Evolutionary conservation across 257 asterid genomes (phyloP).

Genomic region (Lantana camara): DNA sequence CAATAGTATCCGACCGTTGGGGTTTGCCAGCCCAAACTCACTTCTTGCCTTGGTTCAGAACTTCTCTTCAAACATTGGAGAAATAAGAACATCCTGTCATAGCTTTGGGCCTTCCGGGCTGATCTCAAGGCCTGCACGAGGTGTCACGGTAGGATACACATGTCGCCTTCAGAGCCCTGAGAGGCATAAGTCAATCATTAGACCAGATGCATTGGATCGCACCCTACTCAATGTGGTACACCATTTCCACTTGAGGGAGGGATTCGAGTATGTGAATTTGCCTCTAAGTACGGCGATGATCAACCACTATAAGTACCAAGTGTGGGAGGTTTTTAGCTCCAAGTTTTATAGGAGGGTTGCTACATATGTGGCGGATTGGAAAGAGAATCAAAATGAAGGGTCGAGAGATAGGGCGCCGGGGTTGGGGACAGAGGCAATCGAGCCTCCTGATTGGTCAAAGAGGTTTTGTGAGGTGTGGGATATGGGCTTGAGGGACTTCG

Average conservation of each 20-base stretch:
- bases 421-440: constrained; percentile 92
- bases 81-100: constrained; percentile 82
- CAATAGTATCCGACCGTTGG: constrained; percentile 31
- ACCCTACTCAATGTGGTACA: constrained; percentile 93
- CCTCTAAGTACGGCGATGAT: constrained; percentile 66
- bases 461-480: constrained; percentile 97
- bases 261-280: constrained; percentile 62
- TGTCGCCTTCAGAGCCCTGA: constrained; percentile 93
- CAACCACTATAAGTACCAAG: constrained; percentile 94
- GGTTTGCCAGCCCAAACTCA: constrained; percentile 49
- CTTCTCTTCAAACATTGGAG: constrained; percentile 60
- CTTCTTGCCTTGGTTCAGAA: constrained; percentile 61
- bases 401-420: constrained; percentile 98
- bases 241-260: constrained; percentile 75
- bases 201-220: constrained; percentile 76
- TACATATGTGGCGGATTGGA: constrained; percentile 93
- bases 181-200: constrained; percentile 90
- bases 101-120: constrained; percentile 95
- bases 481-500: constrained; percentile 78
- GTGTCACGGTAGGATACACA: constrained; percentile 87
- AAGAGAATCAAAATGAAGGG: constrained; percentile 85
- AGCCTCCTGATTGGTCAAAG: constrained; percentile 83
- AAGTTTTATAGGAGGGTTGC: constrained; percentile 92
- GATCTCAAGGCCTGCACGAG: constrained; percentile 59
- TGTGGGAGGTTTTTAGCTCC: constrained; percentile 87